Conservation (phyloP, 1,139 yeast genomes). For the Sugiyamaella pinicola region DNA sequence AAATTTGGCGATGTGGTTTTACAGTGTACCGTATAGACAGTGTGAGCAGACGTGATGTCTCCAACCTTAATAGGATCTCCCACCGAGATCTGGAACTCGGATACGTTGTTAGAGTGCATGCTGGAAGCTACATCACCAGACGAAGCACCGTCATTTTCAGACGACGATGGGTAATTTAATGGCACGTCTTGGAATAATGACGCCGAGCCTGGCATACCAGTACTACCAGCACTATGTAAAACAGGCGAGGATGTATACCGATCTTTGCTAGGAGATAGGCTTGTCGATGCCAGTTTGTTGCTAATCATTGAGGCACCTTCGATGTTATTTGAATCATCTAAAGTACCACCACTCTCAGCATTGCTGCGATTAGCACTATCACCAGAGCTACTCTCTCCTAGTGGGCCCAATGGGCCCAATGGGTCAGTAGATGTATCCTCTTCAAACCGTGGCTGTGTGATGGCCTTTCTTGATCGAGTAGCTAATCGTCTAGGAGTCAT, state of each 20-base stretch:
- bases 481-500: constrained; percentile 18
- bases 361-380: constrained; percentile 4
- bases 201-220: constrained; percentile 3
- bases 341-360: neutral
- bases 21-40: constrained; percentile 79
- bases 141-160: constrained; percentile 6
- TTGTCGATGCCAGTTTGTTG: constrained; percentile 9
- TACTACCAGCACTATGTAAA: constrained; percentile 4
- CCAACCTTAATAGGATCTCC: constrained; percentile 94
- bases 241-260: neutral
- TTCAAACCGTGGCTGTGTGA: constrained; percentile 25
- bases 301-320: constrained; percentile 12
- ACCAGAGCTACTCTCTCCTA: constrained; percentile 8
- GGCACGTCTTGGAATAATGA: constrained; percentile 26
- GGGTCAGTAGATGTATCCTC: constrained; percentile 25
- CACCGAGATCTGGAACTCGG: constrained; percentile 60
- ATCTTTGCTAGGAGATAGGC: constrained; percentile 6
- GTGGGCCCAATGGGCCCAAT: constrained; percentile 25
- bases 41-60: constrained; percentile 84
- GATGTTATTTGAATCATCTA: constrained; percentile 6
- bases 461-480: constrained; percentile 23
- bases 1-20: constrained; percentile 49
- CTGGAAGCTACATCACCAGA: neutral
- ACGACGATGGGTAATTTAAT: constrained; percentile 13
- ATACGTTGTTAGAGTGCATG: neutral